These are phyloP conservation scores for Penicillium sp. DNA, from an alignment of 2,329 filamentous ascomycete genomes.

Conservation along the genomic window DNA sequence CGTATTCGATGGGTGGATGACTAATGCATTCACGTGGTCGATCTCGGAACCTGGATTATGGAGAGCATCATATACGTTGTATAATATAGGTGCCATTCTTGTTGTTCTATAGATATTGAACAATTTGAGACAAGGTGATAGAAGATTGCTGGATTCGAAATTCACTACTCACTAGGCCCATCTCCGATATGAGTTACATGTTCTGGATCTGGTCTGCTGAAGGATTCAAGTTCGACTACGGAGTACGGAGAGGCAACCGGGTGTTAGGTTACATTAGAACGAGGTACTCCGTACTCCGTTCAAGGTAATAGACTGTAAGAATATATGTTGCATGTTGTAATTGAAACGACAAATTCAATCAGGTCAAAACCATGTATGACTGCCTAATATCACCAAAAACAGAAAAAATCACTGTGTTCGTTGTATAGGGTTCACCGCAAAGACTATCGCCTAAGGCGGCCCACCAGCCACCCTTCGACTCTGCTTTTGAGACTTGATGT, in stretches of 20 bases:
- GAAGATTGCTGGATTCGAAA: neutral
- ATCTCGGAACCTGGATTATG: neutral
- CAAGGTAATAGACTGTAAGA: too few relatives aligned
- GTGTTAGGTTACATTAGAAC: neutral
- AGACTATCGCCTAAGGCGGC: slow-evolving; percentile 4
- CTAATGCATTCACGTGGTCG: slow-evolving; percentile 3
- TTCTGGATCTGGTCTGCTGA: neutral
- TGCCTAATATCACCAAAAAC: slow-evolving; percentile 4
- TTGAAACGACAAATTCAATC: too few relatives aligned
- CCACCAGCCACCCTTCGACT: slow-evolving; percentile 2
- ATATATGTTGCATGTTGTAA: too few relatives aligned
- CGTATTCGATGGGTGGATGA: slow-evolving; percentile 7
- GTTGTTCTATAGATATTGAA: too few relatives aligned
- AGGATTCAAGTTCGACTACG: neutral
- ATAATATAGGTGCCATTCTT: too few relatives aligned
- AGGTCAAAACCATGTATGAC: slow-evolving; percentile 1
- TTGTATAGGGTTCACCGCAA: slow-evolving; percentile 7
- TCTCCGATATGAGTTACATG: neutral
- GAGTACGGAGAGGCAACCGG: neutral
- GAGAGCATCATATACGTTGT: neutral
- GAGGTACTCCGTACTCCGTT: too few relatives aligned
- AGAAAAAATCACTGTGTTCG: neutral
- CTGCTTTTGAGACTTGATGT: slow-evolving; percentile 2
- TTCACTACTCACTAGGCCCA: neutral
- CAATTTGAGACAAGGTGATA: too few relatives aligned